Percentiles rank a stretch among this genome's conserved stretches.
Evolutionary conservation across 306 rosid species (phyloP).

Genomic region (Carpinus viminea): DNA sequence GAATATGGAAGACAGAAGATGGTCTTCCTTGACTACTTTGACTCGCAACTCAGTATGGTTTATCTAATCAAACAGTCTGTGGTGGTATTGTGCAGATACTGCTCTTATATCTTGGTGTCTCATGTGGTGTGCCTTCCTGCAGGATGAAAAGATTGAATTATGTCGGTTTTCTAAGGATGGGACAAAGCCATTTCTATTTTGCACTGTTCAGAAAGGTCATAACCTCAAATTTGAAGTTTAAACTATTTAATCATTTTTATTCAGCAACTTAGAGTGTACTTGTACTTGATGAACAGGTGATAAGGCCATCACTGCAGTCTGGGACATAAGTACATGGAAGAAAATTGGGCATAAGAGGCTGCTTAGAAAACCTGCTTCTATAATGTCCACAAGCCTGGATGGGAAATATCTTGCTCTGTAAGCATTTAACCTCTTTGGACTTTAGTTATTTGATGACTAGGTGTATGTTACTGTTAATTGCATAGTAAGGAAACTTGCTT

Average conservation of each 20-base stretch:
- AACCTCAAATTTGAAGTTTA: slow-evolving; percentile 14
- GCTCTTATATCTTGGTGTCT: slow-evolving; percentile 20
- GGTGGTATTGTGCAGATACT: slow-evolving; percentile 6
- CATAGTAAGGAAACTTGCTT: not conserved
- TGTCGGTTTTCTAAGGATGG: slow-evolving; percentile 96
- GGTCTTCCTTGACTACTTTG: slow-evolving; percentile 79
- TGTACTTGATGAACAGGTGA: slow-evolving; percentile 51
- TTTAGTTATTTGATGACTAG: slow-evolving; percentile 9
- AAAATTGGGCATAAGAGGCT: slow-evolving; percentile 88
- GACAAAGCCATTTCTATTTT: slow-evolving; percentile 87
- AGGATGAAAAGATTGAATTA: slow-evolving; percentile 91
- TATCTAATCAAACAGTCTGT: slow-evolving; percentile 11
- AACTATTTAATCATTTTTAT: slow-evolving; percentile 17
- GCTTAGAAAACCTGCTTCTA: slow-evolving; percentile 74
- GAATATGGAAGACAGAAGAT: slow-evolving; percentile 84
- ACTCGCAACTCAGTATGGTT: slow-evolving; percentile 65
- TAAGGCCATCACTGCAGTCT: slow-evolving; percentile 64
- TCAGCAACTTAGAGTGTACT: slow-evolving; percentile 7
- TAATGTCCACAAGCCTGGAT: slow-evolving; percentile 86
- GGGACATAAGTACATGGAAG: slow-evolving; percentile 90
- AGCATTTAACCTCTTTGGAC: slow-evolving; percentile 38
- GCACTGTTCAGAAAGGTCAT: slow-evolving; percentile 74
- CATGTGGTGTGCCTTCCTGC: slow-evolving; percentile 15
- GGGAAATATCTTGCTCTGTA: slow-evolving; percentile 97
- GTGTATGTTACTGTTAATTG: not conserved